Evolutionary conservation across 805 yeast species (phyloP).

Genomic region (Suhomyces tanzawaensis): DNA sequence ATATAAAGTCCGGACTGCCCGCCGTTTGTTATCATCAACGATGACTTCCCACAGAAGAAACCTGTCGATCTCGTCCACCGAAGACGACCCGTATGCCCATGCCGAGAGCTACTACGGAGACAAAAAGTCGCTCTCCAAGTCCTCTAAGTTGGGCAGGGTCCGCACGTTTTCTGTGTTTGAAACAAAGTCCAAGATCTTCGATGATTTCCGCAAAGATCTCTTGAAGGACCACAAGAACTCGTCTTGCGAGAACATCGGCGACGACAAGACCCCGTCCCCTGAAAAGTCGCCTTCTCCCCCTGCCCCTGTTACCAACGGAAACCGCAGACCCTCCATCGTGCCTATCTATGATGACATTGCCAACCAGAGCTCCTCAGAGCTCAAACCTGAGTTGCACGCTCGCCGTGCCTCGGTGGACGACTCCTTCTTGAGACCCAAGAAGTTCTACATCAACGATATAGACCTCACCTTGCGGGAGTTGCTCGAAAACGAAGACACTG

Average conservation of each 20-base stretch:
- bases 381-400: not conserved
- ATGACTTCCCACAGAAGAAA: conserved; percentile 1
- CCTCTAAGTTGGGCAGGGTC: conserved; percentile 46
- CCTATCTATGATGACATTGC: conserved; percentile 23
- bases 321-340: conserved; percentile 27
- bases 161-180: conserved; percentile 55
- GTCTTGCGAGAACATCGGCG: not conserved
- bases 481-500: conserved; percentile 78
- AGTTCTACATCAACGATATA: conserved; percentile 72
- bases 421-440: conserved; percentile 31
- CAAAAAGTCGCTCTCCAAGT: conserved; percentile 13
- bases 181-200: conserved; percentile 6
- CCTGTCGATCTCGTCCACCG: conserved; percentile 35
- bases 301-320: not conserved
- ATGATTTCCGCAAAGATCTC: conserved; percentile 3
- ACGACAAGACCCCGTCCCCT: not conserved
- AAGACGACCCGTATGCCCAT: conserved; percentile 65
- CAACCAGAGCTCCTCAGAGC: conserved; percentile 4
- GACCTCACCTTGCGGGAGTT: conserved; percentile 68
- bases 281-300: not conserved
- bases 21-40: no score
- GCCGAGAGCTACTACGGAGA: conserved; percentile 69
- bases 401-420: conserved; percentile 37
- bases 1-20: no score
- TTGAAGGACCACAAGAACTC: not conserved